These are phyloP conservation scores for Pascua sp. DNA, from an alignment of 1,284 basidiomycete genomes.

Conservation along the genomic window DNA sequence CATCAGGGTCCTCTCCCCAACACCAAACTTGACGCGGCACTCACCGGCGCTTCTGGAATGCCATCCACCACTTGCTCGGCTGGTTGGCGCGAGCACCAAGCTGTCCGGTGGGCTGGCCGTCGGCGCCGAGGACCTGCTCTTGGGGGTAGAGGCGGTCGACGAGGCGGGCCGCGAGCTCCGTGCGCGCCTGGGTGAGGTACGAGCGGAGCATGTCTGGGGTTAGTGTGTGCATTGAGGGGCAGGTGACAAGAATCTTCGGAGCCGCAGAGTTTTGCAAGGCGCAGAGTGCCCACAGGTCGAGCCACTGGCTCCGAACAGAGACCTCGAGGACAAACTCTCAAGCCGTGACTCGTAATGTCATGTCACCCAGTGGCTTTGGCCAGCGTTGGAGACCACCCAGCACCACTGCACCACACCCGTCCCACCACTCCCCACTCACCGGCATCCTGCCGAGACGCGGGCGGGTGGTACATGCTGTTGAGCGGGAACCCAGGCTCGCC, in stretches of 20 bases:
- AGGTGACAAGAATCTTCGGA: not conserved
- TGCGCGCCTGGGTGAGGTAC: conserved; percentile 88
- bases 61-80: conserved; percentile 99
- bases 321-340: too few relatives aligned
- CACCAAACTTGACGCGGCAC: not conserved
- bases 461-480: conserved; percentile 85
- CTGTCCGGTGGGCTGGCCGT: conserved; percentile 58
- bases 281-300: not conserved
- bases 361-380: not conserved
- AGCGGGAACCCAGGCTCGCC: conserved; percentile 94
- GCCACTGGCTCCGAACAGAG: too few relatives aligned
- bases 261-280: too few relatives aligned
- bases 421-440: conserved; percentile 57
- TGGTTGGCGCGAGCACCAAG: conserved; percentile 51
- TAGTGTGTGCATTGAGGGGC: conserved; percentile 1
- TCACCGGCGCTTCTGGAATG: conserved; percentile 82
- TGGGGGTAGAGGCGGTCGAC: conserved; percentile 75
- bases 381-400: too few relatives aligned
- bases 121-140: conserved; percentile 42
- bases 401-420: not conserved
- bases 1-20: not conserved
- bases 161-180: conserved; percentile 82
- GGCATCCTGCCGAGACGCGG: conserved; percentile 71
- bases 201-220: conserved; percentile 60
- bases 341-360: too few relatives aligned